A percentile compares a stretch with the other conserved stretches of the same genome.
These are phyloP conservation scores for Boletus sp. DNA, from an alignment of 768 basidiomycete genomes.

Conservation along the genomic window DNA sequence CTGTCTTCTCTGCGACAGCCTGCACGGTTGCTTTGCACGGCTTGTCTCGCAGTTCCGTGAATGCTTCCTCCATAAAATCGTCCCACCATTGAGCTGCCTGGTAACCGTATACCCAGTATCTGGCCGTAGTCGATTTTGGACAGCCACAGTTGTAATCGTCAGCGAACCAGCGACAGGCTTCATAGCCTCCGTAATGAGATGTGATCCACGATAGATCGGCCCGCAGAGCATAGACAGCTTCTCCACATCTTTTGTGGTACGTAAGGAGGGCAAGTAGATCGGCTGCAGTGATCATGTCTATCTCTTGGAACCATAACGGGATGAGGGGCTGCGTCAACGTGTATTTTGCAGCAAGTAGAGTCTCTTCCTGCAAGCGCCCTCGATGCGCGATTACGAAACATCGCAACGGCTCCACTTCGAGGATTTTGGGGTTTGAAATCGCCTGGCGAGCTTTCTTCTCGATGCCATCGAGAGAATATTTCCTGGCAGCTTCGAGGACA, in stretches of 20 bases:
- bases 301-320: constrained; percentile 23
- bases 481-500: constrained; percentile 20
- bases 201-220: constrained; percentile 12
- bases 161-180: constrained; percentile 11
- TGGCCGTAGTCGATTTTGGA: not conserved
- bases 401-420: constrained; percentile 24
- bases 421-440: constrained; percentile 19
- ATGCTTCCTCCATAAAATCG: constrained; percentile 9
- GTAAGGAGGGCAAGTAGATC: constrained; percentile 27
- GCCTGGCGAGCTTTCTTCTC: constrained; percentile 21
- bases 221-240: constrained; percentile 5
- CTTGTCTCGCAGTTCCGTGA: constrained; percentile 15
- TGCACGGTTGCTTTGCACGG: constrained; percentile 16
- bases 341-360: constrained; percentile 27
- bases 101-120: not conserved
- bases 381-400: constrained; percentile 33
- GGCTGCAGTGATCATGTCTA: constrained; percentile 27
- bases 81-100: constrained; percentile 18
- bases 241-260: constrained; percentile 21
- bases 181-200: constrained; percentile 7
- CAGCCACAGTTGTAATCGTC: not conserved
- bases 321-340: constrained; percentile 29
- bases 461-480: constrained; percentile 20
- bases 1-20: not conserved
- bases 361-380: constrained; percentile 23